phyloP scores from a whole-genome alignment of 306 rosid genomes.

The Gastrolobium villosum region DNA sequence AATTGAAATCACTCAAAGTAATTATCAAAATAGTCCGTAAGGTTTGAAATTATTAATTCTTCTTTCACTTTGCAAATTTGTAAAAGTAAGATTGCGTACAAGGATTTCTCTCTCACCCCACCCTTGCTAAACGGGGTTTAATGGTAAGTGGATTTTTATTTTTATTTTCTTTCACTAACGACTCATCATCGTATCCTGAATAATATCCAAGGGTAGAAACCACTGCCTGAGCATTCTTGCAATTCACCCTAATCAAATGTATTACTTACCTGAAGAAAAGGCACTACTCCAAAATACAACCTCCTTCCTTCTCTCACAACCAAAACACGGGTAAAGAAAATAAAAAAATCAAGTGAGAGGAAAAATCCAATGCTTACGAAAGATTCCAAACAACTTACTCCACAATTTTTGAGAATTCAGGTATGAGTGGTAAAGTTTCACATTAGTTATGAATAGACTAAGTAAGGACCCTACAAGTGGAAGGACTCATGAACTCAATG shows the following conservation, averaged over 20 bases:
- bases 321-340: not conserved
- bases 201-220: not conserved
- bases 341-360: not conserved
- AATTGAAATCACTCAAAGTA: not conserved
- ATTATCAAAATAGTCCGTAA: not conserved
- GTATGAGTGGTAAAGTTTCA: too few relatives aligned
- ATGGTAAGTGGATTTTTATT: too few relatives aligned
- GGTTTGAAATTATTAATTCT: slow-evolving; percentile 1
- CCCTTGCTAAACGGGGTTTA: too few relatives aligned
- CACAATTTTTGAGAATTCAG: not conserved
- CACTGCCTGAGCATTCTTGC: not conserved
- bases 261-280: not conserved
- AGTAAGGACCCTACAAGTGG: too few relatives aligned
- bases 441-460: too few relatives aligned
- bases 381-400: slow-evolving; percentile 7
- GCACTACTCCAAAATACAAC: slow-evolving; percentile 1
- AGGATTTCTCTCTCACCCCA: too few relatives aligned
- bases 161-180: not conserved
- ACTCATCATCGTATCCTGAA: slow-evolving; percentile 13
- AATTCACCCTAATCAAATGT: slow-evolving; percentile 17
- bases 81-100: too few relatives aligned
- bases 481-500: too few relatives aligned
- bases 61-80: too few relatives aligned
- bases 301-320: slow-evolving; percentile 12
- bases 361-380: not conserved